Conservation (phyloP, 352 stramenopile species). For the Phytopythium oedochilum region DNA sequence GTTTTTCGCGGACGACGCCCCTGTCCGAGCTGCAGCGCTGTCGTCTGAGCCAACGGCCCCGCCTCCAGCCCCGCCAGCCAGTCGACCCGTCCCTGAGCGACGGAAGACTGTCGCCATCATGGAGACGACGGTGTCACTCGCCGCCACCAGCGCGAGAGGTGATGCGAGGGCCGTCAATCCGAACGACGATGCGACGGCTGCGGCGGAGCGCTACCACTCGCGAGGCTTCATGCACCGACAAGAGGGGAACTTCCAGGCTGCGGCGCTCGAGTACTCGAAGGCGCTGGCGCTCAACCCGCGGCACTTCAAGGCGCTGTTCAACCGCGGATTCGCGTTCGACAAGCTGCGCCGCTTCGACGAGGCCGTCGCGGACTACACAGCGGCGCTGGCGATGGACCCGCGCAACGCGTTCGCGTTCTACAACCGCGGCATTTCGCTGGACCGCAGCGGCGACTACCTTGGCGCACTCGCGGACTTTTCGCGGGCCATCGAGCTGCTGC, state of each 20-base stretch:
- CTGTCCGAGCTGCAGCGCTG: background rate
- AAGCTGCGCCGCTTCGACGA: constrained; percentile 73
- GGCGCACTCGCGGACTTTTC: constrained; percentile 84
- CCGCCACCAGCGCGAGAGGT: no score
- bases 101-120: constrained; percentile 14
- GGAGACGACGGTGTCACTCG: constrained; percentile 1
- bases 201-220: constrained; percentile 53
- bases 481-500: constrained; percentile 67
- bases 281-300: constrained; percentile 65
- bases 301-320: constrained; percentile 90
- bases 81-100: background rate
- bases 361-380: constrained; percentile 76
- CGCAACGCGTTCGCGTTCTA: constrained; percentile 77
- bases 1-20: background rate
- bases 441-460: constrained; percentile 78
- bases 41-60: background rate
- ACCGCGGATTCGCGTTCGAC: constrained; percentile 84
- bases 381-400: constrained; percentile 59
- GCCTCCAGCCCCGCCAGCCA: background rate
- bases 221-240: constrained; percentile 72
- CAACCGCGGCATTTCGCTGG: constrained; percentile 81
- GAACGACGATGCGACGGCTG: constrained; percentile 6
- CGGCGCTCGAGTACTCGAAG: constrained; percentile 72
- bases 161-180: background rate
- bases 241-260: constrained; percentile 74